phyloP scores from a whole-genome alignment of 306 rosid genomes.

The Begonia masoniana region DNA sequence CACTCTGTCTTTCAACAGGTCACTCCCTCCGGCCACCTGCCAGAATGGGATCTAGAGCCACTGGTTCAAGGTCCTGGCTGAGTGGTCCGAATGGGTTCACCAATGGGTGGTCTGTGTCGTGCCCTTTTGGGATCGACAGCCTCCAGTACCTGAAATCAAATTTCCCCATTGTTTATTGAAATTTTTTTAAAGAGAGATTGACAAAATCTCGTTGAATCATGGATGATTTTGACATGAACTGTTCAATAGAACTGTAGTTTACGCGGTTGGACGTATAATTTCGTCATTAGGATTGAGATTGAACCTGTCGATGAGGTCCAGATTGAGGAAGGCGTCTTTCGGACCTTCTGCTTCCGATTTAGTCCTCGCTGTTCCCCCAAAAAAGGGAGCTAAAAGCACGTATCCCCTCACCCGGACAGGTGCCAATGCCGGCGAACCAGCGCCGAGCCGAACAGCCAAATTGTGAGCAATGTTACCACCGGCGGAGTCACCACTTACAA shows the following conservation, averaged over 20 bases:
- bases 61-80: slow-evolving; percentile 34
- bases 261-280: no score
- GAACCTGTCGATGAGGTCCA: slow-evolving; percentile 72
- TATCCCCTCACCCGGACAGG: slow-evolving; percentile 57
- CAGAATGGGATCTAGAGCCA: slow-evolving; percentile 48
- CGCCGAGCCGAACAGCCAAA: slow-evolving; percentile 39
- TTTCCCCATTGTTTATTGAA: no score
- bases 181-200: no score
- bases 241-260: no score
- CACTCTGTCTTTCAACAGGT: slow-evolving; percentile 59
- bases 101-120: slow-evolving; percentile 49
- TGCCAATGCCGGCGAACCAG: slow-evolving; percentile 30
- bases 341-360: slow-evolving; percentile 65
- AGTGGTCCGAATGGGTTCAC: slow-evolving; percentile 67
- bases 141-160: slow-evolving; percentile 57
- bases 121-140: slow-evolving; percentile 55
- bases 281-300: no score
- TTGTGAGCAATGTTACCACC: slow-evolving; percentile 72
- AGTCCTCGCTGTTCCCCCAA: slow-evolving; percentile 43
- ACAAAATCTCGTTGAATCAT: no score
- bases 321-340: slow-evolving; percentile 66
- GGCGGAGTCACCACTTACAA: slow-evolving; percentile 76
- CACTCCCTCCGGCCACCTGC: slow-evolving; percentile 51
- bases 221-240: no score
- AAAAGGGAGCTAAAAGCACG: slow-evolving; percentile 63